A percentile compares a stretch with the other conserved stretches of the same genome.
Evolutionary conservation across 495 filamentous ascomycete species (phyloP).

Genomic region (Xeromyces bisporus): DNA sequence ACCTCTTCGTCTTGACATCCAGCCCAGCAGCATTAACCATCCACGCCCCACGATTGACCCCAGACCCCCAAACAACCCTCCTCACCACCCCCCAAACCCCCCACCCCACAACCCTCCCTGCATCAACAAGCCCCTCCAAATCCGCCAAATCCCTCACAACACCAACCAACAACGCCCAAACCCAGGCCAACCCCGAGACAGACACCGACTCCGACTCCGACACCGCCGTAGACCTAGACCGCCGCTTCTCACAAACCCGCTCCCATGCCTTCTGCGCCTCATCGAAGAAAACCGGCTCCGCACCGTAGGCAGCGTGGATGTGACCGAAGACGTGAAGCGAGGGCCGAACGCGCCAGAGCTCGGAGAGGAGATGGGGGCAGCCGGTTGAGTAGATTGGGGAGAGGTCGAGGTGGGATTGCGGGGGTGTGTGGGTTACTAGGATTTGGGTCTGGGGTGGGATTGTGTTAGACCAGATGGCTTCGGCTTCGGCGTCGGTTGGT

Average conservation of each 20-base stretch:
- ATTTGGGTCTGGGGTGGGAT: constrained; percentile 66
- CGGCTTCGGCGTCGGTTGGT: constrained; percentile 36
- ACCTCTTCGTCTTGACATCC: constrained; percentile 44
- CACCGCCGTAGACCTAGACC: constrained; percentile 10
- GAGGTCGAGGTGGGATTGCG: constrained; percentile 59
- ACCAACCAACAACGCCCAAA: constrained; percentile 17
- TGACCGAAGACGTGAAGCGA: constrained; percentile 81
- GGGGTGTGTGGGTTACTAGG: constrained; percentile 64
- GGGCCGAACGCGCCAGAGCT: constrained; percentile 66
- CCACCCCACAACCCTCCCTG: constrained; percentile 39
- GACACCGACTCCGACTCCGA: constrained; percentile 7
- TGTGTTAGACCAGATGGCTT: constrained; percentile 46
- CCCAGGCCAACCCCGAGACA: neutral
- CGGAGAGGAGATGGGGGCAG: constrained; percentile 55
- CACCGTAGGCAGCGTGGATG: constrained; percentile 50
- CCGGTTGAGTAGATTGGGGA: constrained; percentile 41
- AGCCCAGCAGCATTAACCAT: constrained; percentile 69
- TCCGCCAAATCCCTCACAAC: constrained; percentile 36
- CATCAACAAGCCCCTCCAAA: constrained; percentile 42
- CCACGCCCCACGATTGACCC: constrained; percentile 36
- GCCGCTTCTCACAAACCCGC: constrained; percentile 29
- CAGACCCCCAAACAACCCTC: constrained; percentile 52
- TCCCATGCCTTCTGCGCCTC: constrained; percentile 58
- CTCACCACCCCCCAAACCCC: constrained; percentile 51
- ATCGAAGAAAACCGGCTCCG: constrained; percentile 61